Percentiles rank a stretch among this genome's conserved stretches.
phyloP scores from a whole-genome alignment of 345 rosid genomes.

The Lenwebbia sp. region DNA sequence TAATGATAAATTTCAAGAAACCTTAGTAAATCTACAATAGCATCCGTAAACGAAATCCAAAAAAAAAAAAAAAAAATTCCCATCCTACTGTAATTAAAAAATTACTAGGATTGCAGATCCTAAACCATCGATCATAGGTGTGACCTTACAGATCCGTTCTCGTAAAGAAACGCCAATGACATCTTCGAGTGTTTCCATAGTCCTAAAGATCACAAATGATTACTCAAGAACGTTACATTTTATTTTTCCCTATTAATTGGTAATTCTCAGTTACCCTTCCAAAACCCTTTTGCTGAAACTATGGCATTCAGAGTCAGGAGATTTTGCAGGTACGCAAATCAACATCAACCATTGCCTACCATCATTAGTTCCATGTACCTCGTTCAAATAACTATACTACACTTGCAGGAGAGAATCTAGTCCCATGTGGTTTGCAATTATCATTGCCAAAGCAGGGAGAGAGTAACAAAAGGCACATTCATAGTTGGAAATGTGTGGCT shows the following conservation, averaged over 20 bases:
- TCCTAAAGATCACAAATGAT: not conserved
- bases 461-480: not conserved
- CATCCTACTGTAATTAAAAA: not conserved
- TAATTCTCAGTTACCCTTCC: not conserved
- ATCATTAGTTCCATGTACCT: not conserved
- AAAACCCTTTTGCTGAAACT: not conserved
- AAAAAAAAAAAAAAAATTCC: too few relatives aligned
- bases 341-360: not conserved
- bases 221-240: not conserved
- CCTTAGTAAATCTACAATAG: not conserved
- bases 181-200: not conserved
- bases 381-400: not conserved
- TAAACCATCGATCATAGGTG: not conserved
- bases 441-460: not conserved
- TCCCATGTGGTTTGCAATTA: constrained; percentile 1
- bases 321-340: not conserved
- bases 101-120: not conserved
- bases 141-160: not conserved
- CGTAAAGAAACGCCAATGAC: not conserved
- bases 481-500: not conserved
- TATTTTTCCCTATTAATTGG: not conserved
- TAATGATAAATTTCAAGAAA: not conserved
- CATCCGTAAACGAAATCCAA: not conserved
- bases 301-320: not conserved
- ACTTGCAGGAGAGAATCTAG: not conserved